Conservation (phyloP, 208 protist genomes). For the Leishmania major region DNA sequence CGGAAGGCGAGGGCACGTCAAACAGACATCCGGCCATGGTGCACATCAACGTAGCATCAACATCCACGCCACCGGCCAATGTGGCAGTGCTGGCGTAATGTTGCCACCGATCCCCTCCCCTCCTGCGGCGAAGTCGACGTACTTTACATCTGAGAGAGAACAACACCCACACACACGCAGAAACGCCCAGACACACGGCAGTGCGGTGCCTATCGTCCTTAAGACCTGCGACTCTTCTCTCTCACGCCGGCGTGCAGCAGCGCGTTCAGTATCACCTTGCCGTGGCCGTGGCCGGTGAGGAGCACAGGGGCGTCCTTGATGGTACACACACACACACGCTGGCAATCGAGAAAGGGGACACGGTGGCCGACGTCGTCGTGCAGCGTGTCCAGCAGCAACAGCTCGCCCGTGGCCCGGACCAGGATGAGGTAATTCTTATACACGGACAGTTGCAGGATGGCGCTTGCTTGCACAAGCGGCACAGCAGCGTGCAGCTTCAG, state of each 20-base stretch:
- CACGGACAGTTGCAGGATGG: conserved; percentile 11
- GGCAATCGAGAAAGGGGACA: conserved; percentile 26
- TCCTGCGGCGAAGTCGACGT: neutral
- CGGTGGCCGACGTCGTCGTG: conserved; percentile 23
- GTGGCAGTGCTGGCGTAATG: neutral
- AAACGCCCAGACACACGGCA: neutral
- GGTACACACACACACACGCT: conserved; percentile 16
- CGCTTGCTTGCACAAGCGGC: conserved; percentile 17
- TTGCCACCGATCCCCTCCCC: neutral
- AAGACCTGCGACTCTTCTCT: conserved; percentile 6
- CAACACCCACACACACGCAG: neutral
- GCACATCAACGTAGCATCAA: neutral
- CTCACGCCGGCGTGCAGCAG: conserved; percentile 2
- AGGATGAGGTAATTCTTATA: conserved; percentile 21
- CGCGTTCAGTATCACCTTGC: conserved; percentile 32
- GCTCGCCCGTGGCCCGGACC: conserved; percentile 22
- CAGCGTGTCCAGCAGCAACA: conserved; percentile 31
- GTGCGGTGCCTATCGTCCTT: neutral
- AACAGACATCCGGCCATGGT: neutral
- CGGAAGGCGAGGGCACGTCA: neutral
- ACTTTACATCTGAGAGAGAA: conserved; percentile 6
- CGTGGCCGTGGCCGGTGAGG: conserved; percentile 35
- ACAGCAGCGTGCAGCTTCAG: conserved; percentile 25
- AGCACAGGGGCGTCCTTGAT: conserved; percentile 27
- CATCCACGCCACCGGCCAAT: neutral